These are phyloP conservation scores for Cochlearia excelsa DNA, from an alignment of 345 rosid genomes.

Conservation along the genomic window DNA sequence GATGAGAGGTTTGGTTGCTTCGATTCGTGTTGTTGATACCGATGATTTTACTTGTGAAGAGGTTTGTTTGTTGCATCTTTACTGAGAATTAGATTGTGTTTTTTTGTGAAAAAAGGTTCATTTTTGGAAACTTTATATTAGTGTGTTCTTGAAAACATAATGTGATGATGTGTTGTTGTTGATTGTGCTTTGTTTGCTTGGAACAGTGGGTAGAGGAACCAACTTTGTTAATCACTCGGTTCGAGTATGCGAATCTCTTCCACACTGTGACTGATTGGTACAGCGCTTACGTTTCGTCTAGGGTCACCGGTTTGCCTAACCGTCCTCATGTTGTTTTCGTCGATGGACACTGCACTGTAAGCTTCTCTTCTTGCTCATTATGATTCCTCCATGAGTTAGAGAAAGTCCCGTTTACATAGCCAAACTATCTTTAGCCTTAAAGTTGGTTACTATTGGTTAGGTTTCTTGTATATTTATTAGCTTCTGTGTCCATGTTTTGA, in stretches of 20 bases:
- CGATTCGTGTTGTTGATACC: slow-evolving; percentile 48
- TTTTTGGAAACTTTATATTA: slow-evolving; percentile 5
- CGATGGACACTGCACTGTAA: slow-evolving; percentile 82
- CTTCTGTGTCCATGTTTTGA: slow-evolving; percentile 12
- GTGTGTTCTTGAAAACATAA: slow-evolving; percentile 2
- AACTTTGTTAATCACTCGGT: slow-evolving; percentile 62
- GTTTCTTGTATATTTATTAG: neutral
- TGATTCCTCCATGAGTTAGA: neutral
- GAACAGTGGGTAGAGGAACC: slow-evolving; percentile 94
- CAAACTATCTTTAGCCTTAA: neutral
- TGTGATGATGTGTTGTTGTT: neutral
- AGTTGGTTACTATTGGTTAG: neutral
- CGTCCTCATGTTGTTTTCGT: slow-evolving; percentile 82
- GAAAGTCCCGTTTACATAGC: slow-evolving; percentile 1
- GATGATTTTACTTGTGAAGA: slow-evolving; percentile 57
- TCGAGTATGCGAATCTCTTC: slow-evolving; percentile 88
- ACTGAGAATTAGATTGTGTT: slow-evolving; percentile 5
- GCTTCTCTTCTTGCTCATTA: slow-evolving; percentile 25
- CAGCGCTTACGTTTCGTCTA: slow-evolving; percentile 78
- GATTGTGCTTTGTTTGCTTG: slow-evolving; percentile 21
- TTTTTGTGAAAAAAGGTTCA: slow-evolving; percentile 10
- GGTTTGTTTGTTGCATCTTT: slow-evolving; percentile 41
- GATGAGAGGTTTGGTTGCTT: slow-evolving; percentile 60
- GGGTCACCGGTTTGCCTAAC: slow-evolving; percentile 77
- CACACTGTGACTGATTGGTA: slow-evolving; percentile 97